These are phyloP conservation scores for Debaryomyces castellii DNA, from an alignment of 805 yeast species.

Conservation along the genomic window DNA sequence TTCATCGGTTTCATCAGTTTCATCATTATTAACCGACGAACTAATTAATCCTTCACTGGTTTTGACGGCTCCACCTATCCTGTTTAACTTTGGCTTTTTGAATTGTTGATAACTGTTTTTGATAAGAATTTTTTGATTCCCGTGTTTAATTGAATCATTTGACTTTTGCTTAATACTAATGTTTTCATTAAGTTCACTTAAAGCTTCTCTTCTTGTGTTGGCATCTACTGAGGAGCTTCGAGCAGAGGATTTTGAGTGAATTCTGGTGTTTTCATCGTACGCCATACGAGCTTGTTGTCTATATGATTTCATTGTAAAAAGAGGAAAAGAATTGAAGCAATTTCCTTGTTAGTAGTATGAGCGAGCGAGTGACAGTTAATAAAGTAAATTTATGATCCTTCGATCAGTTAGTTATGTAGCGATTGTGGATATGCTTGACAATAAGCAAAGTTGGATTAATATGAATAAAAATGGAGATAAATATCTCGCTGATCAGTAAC, in stretches of 20 bases:
- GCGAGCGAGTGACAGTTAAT: conserved; percentile 1
- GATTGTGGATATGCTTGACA: conserved; percentile 2
- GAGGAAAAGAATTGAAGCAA: not conserved
- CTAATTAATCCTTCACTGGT: conserved; percentile 1
- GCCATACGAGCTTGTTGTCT: conserved; percentile 9
- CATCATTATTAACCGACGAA: conserved; percentile 11
- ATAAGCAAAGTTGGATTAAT: conserved; percentile 6
- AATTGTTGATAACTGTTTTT: conserved; percentile 18
- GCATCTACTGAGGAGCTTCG: conserved; percentile 1
- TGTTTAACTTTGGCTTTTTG: conserved; percentile 22
- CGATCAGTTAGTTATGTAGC: not conserved
- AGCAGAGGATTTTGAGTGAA: conserved; percentile 7
- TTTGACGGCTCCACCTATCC: conserved; percentile 2
- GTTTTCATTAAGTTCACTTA: conserved; percentile 25
- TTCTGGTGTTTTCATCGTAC: conserved; percentile 18
- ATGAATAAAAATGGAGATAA: not conserved
- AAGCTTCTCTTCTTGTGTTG: conserved; percentile 22
- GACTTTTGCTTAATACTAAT: conserved; percentile 7
- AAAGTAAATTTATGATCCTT: not conserved
- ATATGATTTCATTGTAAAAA: conserved; percentile 11
- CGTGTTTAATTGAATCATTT: conserved; percentile 5
- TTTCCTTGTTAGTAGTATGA: not conserved
- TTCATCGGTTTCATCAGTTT: conserved; percentile 13
- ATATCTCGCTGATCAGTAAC: not conserved
- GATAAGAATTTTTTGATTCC: conserved; percentile 14